A percentile compares a stretch with the other conserved stretches of the same genome.
Evolutionary conservation across 208 protist species (phyloP).

Genomic region (Zelonia costaricensis): DNA sequence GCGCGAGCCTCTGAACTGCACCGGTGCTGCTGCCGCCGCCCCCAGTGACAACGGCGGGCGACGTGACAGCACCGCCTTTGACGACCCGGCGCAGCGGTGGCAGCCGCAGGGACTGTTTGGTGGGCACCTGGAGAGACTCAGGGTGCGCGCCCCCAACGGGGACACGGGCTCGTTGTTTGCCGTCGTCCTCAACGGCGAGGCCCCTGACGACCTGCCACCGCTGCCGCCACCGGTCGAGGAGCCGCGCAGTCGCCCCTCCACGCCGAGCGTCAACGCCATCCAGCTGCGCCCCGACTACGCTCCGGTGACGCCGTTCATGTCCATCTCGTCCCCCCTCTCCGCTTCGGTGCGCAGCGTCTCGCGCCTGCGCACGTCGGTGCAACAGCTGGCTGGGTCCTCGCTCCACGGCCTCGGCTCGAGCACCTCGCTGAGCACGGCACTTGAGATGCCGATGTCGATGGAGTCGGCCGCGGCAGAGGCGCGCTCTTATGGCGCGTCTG

Average conservation of each 20-base stretch:
- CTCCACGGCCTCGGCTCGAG: slow-evolving; percentile 7
- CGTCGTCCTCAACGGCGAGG: slow-evolving; percentile 13
- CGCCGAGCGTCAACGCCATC: slow-evolving; percentile 21
- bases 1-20: no score
- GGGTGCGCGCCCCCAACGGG: neutral
- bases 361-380: slow-evolving; percentile 4
- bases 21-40: no score
- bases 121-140: neutral
- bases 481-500: neutral
- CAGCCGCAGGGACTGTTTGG: slow-evolving; percentile 17
- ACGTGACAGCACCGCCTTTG: neutral
- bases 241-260: slow-evolving; percentile 6
- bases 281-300: slow-evolving; percentile 22
- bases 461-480: neutral
- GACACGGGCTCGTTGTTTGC: slow-evolving; percentile 12
- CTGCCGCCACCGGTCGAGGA: neutral
- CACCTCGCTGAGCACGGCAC: neutral
- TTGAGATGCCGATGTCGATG: neutral
- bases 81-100: slow-evolving; percentile 2
- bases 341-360: slow-evolving; percentile 12
- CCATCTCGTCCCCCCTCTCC: slow-evolving; percentile 25
- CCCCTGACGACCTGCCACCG: slow-evolving; percentile 20
- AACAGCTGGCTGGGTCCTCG: neutral
- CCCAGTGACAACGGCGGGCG: neutral
- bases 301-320: slow-evolving; percentile 29